Base-by-base conservation (phyloP, 306 rosid genomes). In the Lathyrus sativus region DNA sequence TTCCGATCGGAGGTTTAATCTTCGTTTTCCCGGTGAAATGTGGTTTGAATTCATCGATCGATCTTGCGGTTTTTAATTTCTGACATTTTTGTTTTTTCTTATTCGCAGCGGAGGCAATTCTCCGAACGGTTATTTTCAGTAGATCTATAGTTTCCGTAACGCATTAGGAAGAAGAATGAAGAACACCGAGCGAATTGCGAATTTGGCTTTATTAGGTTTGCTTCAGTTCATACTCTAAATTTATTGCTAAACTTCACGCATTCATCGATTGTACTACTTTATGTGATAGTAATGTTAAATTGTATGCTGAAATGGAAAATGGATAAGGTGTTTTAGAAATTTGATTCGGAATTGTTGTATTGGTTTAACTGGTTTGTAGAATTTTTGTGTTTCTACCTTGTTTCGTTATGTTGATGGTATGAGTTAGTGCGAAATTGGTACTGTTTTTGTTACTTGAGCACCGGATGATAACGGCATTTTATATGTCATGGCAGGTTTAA, bases 151-250 rank as follows among this genome's bases (percentile, higher is more conserved):
- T 71, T 78, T 29, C 28, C 49, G n/a, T 42, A 9, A 28, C 50
- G 48, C 48, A 22, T 57, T 54, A 33, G 65, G n/a, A 22, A 59
- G 46, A 45, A 92, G 46, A 45, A 92, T 92, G 98, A 90, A 85
- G 86, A 90, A 77, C 80, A 83, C 76, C 1, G 96, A 90, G 71
- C 93, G 96, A 59, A 42, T 92, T 68, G 96, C 96, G 46, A 89
- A 88, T 88, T 78, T 92, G 46, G 96, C 96, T 49, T 79, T 92
- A 77, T 84, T 91, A 75, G 98, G 98, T 92, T 74, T 56, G 49
- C 9, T 44, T 62, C 19, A 62, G 14, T 64, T 37, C 13, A n/a
- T 46, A 35, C 5, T 2, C 41, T 0, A 12, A 24, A 31, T 49
- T 64, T 35, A 26, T 24, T 11, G 64, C 49, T 62, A 5, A 57